A percentile compares a stretch with the other conserved stretches of the same genome.
Evolutionary conservation across 1,284 basidiomycete genomes (phyloP).

Genomic region (Tilletia indica): DNA sequence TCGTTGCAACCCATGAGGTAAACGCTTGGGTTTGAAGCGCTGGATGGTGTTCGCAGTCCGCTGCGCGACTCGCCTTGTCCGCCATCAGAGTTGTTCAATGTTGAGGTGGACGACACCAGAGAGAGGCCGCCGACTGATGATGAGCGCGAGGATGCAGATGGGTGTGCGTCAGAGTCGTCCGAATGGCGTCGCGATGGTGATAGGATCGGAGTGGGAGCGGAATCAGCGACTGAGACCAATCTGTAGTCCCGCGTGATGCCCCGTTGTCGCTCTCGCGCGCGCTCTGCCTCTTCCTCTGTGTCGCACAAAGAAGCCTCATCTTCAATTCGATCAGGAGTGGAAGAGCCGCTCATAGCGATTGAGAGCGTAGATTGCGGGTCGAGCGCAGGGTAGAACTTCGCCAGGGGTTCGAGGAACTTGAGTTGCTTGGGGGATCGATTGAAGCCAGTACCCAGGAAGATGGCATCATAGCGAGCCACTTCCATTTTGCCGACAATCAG

Average conservation of each 20-base stretch:
- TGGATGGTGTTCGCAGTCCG: no score
- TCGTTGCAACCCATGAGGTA: slow-evolving; percentile 54
- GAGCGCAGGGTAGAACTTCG: slow-evolving; percentile 41
- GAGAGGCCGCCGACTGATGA: slow-evolving; percentile 12
- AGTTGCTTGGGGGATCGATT: slow-evolving; percentile 34
- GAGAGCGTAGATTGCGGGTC: slow-evolving; percentile 23
- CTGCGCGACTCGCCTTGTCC: background rate
- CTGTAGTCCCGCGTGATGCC: slow-evolving; percentile 54
- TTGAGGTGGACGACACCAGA: slow-evolving; percentile 6
- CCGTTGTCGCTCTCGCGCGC: slow-evolving; percentile 36
- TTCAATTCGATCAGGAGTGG: slow-evolving; percentile 19
- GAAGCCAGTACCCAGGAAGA: slow-evolving; percentile 53
- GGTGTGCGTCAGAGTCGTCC: background rate
- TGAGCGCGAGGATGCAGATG: background rate
- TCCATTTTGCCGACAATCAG: slow-evolving; percentile 1
- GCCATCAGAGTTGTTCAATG: slow-evolving; percentile 7
- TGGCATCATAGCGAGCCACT: slow-evolving; percentile 39
- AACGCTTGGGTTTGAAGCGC: slow-evolving; percentile 19
- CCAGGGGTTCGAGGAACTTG: slow-evolving; percentile 39
- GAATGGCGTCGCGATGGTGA: background rate
- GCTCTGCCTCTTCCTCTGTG: slow-evolving; percentile 32
- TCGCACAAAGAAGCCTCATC: slow-evolving; percentile 31
- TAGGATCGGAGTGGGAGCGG: background rate
- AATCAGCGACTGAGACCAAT: slow-evolving; percentile 32
- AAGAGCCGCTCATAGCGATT: slow-evolving; percentile 1